Conservation (phyloP, 495 filamentous ascomycete species). For the Hyaloscypha bicolor region DNA sequence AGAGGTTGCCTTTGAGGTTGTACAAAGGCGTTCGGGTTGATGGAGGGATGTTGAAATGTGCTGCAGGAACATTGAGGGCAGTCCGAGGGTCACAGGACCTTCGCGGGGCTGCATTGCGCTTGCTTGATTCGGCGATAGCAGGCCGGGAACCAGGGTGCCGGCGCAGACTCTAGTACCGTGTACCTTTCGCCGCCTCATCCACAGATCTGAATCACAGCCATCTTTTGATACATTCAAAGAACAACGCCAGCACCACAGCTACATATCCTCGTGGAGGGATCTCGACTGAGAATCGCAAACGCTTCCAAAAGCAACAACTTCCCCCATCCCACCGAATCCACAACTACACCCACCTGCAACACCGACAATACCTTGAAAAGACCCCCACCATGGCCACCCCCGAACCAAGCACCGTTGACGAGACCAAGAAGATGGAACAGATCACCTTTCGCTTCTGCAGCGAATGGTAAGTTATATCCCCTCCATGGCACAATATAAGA, state of each 20-base stretch:
- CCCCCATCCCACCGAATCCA: neutral
- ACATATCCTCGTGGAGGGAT: neutral
- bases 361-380: neutral
- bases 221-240: neutral
- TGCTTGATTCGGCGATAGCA: neutral
- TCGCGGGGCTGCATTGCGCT: constrained; percentile 1
- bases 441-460: constrained; percentile 96
- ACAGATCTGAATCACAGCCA: neutral
- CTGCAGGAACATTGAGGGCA: constrained; percentile 1
- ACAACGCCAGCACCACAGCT: neutral
- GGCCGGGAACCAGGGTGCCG: neutral
- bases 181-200: neutral
- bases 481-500: neutral
- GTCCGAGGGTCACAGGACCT: constrained; percentile 1
- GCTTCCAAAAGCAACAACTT: neutral
- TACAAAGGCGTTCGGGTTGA: neutral
- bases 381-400: constrained; percentile 58
- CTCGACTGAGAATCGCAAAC: neutral
- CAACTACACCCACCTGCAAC: neutral
- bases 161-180: neutral
- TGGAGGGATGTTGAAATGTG: neutral
- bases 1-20: neutral
- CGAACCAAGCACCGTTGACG: constrained; percentile 55
- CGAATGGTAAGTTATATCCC: constrained; percentile 70
- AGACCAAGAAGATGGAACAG: constrained; percentile 67